Base-by-base conservation (phyloP, 768 basidiomycete species). In the Omphalotus guepiniiformis region DNA sequence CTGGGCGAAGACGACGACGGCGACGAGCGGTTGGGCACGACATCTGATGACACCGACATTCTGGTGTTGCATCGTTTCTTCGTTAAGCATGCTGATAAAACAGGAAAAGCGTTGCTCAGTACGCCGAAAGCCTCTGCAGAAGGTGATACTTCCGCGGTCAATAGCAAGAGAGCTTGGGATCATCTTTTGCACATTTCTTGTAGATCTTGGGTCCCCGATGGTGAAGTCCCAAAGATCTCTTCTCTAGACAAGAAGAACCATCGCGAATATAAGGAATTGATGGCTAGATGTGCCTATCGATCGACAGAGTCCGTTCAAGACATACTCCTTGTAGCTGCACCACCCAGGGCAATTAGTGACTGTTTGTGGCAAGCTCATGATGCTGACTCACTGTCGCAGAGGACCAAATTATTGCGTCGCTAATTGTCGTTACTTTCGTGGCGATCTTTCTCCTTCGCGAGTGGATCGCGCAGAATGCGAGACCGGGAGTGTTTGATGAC, bases 381-480 rank as follows among this genome's bases (percentile, higher is more conserved):
- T n/a, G n/a, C n/a, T n/a, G n/a, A n/a, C n/a, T n/a, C n/a, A n/a
- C n/a, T n/a, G n/a, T n/a, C n/a, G n/a, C n/a, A n/a, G n/a, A n/a
- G n/a, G n/a, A n/a, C n/a, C 95, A 98, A 63, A 89, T 97, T 49
- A 93, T 97, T 50, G 88, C 93, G 3, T 85, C 93, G 21, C 68
- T 87, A 40, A 91, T 97, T 47, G 91, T 96, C 40, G 75, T 93
- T 22, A 77, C 82, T 0, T 94, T 96, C 55, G 84, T 97, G 4
- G 85, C 86, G 6, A 73, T 92, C 25, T 96, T 97, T 58, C 78
- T 97, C 5, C 74, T 97, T 12, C 84, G 94, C 26, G 95, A 98
- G 65, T 97, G 93, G 93, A 91, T 95, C 53, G 80, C 88, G 0
- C 91, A 94, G 63, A 93, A 95, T 61, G 91, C 90, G 1, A 74